phyloP scores from a whole-genome alignment of 306 rosid genomes.

The Lupinus albus region DNA sequence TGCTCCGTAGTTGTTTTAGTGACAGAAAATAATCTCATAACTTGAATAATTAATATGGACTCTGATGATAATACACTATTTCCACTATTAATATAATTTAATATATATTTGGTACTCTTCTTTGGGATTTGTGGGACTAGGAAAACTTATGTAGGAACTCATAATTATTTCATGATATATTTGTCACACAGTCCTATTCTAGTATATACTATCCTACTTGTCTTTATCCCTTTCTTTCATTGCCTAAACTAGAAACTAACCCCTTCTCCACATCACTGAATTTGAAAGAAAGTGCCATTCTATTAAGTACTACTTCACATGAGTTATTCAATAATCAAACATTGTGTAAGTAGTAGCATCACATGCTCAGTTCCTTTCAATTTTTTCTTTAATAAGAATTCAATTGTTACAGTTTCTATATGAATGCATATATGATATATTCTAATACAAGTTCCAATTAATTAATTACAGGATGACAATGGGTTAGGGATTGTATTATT shows the following conservation, averaged over 20 bases:
- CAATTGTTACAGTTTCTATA: not conserved
- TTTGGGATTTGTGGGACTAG: not conserved
- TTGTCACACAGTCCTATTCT: not conserved
- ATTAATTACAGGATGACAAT: slow-evolving; percentile 55
- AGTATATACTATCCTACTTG: not conserved
- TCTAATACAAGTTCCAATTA: not conserved
- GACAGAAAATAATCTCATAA: too few relatives aligned
- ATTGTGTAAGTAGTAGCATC: not conserved
- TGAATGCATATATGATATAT: not conserved
- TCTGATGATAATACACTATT: too few relatives aligned
- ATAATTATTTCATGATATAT: not conserved
- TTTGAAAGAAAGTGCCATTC: slow-evolving; percentile 9
- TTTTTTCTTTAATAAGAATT: not conserved
- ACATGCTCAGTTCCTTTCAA: not conserved
- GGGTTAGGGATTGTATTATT: slow-evolving; percentile 57
- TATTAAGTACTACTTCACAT: not conserved
- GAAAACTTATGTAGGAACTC: not conserved
- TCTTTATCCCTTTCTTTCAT: slow-evolving; percentile 1
- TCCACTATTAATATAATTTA: too few relatives aligned
- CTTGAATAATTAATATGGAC: too few relatives aligned
- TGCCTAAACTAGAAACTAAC: not conserved
- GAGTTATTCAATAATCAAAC: not conserved
- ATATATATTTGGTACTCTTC: too few relatives aligned
- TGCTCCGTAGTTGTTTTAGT: too few relatives aligned
- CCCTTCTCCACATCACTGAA: not conserved